Conservation (phyloP, 1,139 yeast species). For the Candida albicans region DNA sequence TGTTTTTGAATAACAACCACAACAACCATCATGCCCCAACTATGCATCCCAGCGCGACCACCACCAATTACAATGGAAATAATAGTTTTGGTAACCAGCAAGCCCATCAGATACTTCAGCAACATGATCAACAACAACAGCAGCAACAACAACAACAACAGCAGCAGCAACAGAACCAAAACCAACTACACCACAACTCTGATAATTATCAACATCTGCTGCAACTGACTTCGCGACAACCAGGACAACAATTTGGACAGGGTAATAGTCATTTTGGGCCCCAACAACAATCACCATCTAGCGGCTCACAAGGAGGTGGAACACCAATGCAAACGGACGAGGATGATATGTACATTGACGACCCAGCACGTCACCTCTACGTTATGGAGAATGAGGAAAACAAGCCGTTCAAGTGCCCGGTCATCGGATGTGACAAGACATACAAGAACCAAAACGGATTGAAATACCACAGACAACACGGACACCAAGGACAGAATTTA, state of each 20-base stretch:
- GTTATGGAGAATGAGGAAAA: conserved; percentile 91
- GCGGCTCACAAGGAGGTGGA: conserved; percentile 16
- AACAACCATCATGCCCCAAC: conserved; percentile 7
- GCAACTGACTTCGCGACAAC: conserved; percentile 16
- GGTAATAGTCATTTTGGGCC: conserved; percentile 9
- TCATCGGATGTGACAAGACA: conserved; percentile 95
- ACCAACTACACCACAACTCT: conserved; percentile 17
- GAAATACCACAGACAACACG: conserved; percentile 93
- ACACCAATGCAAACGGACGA: conserved; percentile 39
- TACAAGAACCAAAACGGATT: conserved; percentile 97
- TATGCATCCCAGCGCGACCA: conserved; percentile 11
- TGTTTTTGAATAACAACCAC: conserved; percentile 52
- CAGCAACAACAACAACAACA: conserved; percentile 17
- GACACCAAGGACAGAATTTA: conserved; percentile 93
- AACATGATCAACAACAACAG: conserved; percentile 17
- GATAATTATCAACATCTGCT: conserved; percentile 19
- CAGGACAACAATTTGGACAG: conserved; percentile 7
- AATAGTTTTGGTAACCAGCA: conserved; percentile 16
- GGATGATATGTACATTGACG: conserved; percentile 72
- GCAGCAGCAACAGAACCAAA: conserved; percentile 17
- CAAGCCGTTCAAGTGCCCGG: conserved; percentile 97
- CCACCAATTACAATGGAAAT: conserved; percentile 11
- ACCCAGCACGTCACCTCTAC: conserved; percentile 91
- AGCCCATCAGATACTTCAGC: conserved; percentile 17
- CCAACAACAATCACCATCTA: conserved; percentile 18